Evolutionary conservation across 768 basidiomycete species (phyloP), one percentile per base, ranked within the genome.

Genomic region (Termitomyces sp.): DNA sequence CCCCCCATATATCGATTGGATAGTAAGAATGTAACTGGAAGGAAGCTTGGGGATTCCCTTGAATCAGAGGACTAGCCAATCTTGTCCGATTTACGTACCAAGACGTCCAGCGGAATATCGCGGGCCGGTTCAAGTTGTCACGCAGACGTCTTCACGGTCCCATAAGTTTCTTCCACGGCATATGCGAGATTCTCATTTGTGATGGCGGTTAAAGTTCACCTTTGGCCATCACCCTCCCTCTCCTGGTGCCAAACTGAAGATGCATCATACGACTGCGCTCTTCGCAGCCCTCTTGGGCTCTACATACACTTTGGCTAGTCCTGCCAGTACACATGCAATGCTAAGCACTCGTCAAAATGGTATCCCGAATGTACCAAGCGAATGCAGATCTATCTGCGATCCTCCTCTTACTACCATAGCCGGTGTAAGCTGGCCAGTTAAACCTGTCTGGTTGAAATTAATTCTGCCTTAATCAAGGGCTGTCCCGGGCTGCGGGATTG

Each of bases 331-430:
- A 6, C 31, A 33, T 24, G 15, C 34, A 18, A 22, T 31, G 13
- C 47, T 65, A 16, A 60, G 22, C 18, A 52, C 57, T 34, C 67
- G 71, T 47, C 73, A 72, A 57, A 51, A 50, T 18, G 59, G 48
- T 18, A 44, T 55, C 44, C 51, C 62, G 4, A 24, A 59, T 10
- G 62, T 70, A 9, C 76, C 75, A 24, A n/a, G 67, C 2, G 66
- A 72, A 56, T 76, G 76, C 55, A 54, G 63, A 48, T 50, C 68
- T 12, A 60, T 20, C 22, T 77, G 76, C 59, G 59, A 68, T 50
- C 63, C 71, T 3, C 59, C 75, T n/a, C 67, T 66, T 29, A 48
- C 56, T 3, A 39, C 67, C 20, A 33, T 68, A 29, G 24, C 26
- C 13, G 56, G 56, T 52, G 69, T 69, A 58, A 64, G 3, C 22